Evolutionary conservation across 2,329 filamentous ascomycete species (phyloP), one percentile per base, ranked within the genome.

Genomic region (Pseudogymnoascus sp.): DNA sequence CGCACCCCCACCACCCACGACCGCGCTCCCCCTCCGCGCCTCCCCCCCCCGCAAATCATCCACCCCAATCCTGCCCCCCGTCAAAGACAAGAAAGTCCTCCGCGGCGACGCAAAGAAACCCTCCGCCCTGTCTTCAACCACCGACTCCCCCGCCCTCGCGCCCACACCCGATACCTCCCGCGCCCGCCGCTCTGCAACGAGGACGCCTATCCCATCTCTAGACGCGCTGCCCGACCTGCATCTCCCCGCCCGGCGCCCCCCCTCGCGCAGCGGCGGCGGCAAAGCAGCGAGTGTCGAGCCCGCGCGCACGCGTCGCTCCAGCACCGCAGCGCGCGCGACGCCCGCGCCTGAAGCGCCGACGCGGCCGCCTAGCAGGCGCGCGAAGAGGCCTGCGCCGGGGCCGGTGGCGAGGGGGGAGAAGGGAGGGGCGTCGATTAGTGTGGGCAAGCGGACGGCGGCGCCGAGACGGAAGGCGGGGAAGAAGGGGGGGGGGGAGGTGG

Each of bases 311-410:
- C 71, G 72, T 31, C 72, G 74, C 15, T 67, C 74, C 1, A 74
- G 73, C 62, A 76, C n/a, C n/a, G n/a, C 75, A 10, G 71, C 75
- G 19, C 76, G 76, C 17, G 77, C 78, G 21, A 76, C 76, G 6
- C 74, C 77, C 15, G 75, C 70, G 21, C 73, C 74, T 4, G 80
- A 82, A 62, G 69, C 72, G 15, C 31, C 63, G 7, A 36, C 69
- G 38, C 77, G 77, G 63, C 77, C 76, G 62, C 72, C 76, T n/a
- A 79, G 76, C 68, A 83, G 86, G 70, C 84, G 89, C 61, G 78
- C 82, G 62, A 91, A 88, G 76, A 80, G 86, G 64, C 89, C 89
- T 53, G 88, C 87, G 31, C 89, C 89, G 10, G 89, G 89, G 64
- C 80, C 89, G 67, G 84, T 92, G 69, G 89, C 78, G 2, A 65